Base-by-base conservation (phyloP, 177 flowering plant genomes). In the Tripterygium wilfordii region DNA sequence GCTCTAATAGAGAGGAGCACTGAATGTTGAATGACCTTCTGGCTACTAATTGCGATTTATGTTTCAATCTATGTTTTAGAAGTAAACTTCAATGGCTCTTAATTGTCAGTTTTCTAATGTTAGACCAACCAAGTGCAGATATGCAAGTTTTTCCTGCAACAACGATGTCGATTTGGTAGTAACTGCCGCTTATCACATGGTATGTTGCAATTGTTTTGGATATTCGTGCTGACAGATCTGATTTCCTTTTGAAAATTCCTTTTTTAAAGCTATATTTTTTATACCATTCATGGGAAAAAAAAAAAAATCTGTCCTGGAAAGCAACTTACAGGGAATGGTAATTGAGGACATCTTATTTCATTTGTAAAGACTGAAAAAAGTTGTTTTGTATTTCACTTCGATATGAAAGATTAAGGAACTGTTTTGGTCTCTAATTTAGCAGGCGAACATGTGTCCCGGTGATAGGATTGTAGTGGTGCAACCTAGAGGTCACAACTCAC, bases 151-250 rank as follows among this genome's bases (percentile, higher is more conserved):
- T 92, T 84, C 70, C 82, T 83, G 46, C 96, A 89, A 70, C 85
- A 86, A 68, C 77, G 97, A 25, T 92, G 99, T 74, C 85, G 96
- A 60, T 89, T 89, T 84, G 97, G 97, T 68, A 56, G 72, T 69
- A 80, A 53, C 60, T 92, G 99, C 82, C 96, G 95, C 74, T 67
- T 72, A 61, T 92, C 97, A 40, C 98, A 92, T 86, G 98, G 98
- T 91, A 91, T 74, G 94, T 72, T 63, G 45, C 36, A 37, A 31
- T 54, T 44, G 31, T 59, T 55, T 58, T 39, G 40, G 42, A 39
- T 23, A 6, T 35, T 9, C 39, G 40, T 45, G 50, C 42, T 20
- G 24, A 5, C 41, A 14, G 35, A 44, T 43, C 31, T 41, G 23
- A 10, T 31, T 42, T 30, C 33, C 27, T 16, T 28, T 22, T 48